phyloP scores from a whole-genome alignment of 768 basidiomycete genomes.

The Auricularia sp. region DNA sequence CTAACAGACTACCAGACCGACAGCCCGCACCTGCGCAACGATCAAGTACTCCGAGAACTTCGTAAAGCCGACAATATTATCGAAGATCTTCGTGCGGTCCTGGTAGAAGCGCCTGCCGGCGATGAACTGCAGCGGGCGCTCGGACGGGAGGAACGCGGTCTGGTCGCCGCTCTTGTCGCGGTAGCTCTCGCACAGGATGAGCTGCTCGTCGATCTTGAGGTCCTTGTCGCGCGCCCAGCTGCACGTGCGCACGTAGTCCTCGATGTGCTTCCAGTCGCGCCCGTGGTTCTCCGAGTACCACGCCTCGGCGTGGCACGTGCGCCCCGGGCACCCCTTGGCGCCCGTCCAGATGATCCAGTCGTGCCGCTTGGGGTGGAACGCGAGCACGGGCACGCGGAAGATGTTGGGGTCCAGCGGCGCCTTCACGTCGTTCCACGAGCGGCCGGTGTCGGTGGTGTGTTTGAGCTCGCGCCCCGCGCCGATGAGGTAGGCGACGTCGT shows the following conservation, averaged over 20 bases:
- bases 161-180: slow-evolving; percentile 74
- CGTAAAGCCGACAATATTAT: slow-evolving; percentile 85
- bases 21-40: slow-evolving; percentile 71
- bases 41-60: slow-evolving; percentile 96
- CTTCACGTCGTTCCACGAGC: slow-evolving; percentile 46
- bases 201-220: slow-evolving; percentile 68
- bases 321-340: slow-evolving; percentile 46
- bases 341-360: slow-evolving; percentile 90
- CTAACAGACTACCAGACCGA: background rate
- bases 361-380: slow-evolving; percentile 71
- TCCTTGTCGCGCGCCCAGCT: slow-evolving; percentile 80
- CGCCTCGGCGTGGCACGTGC: slow-evolving; percentile 64
- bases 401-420: slow-evolving; percentile 70
- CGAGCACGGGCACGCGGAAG: slow-evolving; percentile 64
- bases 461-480: slow-evolving; percentile 53
- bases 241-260: slow-evolving; percentile 82
- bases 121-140: slow-evolving; percentile 69
- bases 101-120: slow-evolving; percentile 64
- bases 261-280: slow-evolving; percentile 61
- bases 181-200: slow-evolving; percentile 91
- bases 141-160: slow-evolving; percentile 32
- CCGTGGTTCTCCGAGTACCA: slow-evolving; percentile 73
- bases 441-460: slow-evolving; percentile 78
- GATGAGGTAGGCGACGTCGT: slow-evolving; percentile 85
- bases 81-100: slow-evolving; percentile 68